Base-by-base conservation (phyloP, 805 yeast species). In the Saccharomycopsis fermentans region DNA sequence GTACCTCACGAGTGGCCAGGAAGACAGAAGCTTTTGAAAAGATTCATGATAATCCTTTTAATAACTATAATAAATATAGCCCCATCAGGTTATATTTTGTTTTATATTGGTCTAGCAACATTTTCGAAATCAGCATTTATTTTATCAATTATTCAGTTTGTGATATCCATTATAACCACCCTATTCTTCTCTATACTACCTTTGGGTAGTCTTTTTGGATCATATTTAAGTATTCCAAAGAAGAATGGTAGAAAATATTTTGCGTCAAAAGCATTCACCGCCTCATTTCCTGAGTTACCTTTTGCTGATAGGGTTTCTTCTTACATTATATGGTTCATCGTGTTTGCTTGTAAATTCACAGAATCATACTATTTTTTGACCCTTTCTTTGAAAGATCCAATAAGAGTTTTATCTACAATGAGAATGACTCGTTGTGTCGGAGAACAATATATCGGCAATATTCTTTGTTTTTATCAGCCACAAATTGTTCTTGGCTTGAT, bases 1-100 rank as follows among this genome's bases (percentile, higher is more conserved):
- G 97, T 94, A 63, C 99, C 99, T 64, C 86, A 97, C 75, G 81
- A 84, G 66, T 94, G 98, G 98, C 96, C 98, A 34, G 99, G 99
- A 74, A 97, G 97, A 71, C 98, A 92, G 76, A 96, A 87, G 71
- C 80, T 94, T 69, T 76, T 89, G 39, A 87, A 96, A 75, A 86
- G 99, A 71, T 77, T 94, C 67, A 70, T 84, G 76, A 84, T 91
- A 69, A 73, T 92, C 70, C 65, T 85, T 56, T 63, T 81, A 54
- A 81, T 91, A 64, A 77, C 90, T 59, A 77, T 76, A 56, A 67
- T 84, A 62, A 94, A 92, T 74, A 76, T 91, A 68, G 94, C 84
- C 64, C 96, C 98, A 43, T 82, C 90, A 34, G 83, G 88, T 57
- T 94, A 88, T 69, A 84, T 91, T 40, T 88, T 90, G 72, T 85